Base-by-base conservation (phyloP, 2,329 filamentous ascomycete genomes). In the Plenodomus tracheiphilus region DNA sequence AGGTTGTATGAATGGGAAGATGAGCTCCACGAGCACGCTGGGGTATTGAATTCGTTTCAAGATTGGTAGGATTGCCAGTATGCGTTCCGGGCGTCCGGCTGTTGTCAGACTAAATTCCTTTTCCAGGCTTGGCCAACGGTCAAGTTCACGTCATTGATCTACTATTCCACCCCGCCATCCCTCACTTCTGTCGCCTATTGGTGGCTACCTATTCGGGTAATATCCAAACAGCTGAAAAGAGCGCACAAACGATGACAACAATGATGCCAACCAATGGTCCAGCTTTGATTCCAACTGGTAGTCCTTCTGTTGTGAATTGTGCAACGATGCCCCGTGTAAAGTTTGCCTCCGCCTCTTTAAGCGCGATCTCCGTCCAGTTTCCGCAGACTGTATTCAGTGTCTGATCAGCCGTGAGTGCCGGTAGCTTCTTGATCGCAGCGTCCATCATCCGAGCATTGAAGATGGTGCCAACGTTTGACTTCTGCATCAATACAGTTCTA, bases 401-500 rank as follows among this genome's bases (percentile, higher is more conserved):
- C 22, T 46, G 50, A 53, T 80, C 69, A 32, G 71, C 65, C 35
- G 69, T 77, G 53, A 79, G 62, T 2, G 60, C 59, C 4, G 69
- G 69, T 11, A 72, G 56, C 53, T 75, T 73, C 30, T 62, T 65
- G 40, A 71, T 66, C 41, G 76, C 73, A 16, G 62, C 65, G 48
- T 78, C 73, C 58, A 80, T 68, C 66, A 79, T 75, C 25, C 59
- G 62, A 5, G 67, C 66, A 42, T 64, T 65, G 48, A 46, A 47
- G 25, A 71, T 60, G 19, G 74, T 77, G 49, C 77, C 78, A 39
- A 74, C 56, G 21, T 68, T 71, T 13, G 76, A 73, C 28, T 73
- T 74, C 45, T 73, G 70, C 40, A 79, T 61, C 61, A 76, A 77
- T 10, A 75, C 75, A n/a, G 71, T 71, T 44, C 78, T 77, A 49